These are phyloP conservation scores for Sugiyamaella paludigena DNA, from an alignment of 1,139 yeast genomes.

Conservation along the genomic window DNA sequence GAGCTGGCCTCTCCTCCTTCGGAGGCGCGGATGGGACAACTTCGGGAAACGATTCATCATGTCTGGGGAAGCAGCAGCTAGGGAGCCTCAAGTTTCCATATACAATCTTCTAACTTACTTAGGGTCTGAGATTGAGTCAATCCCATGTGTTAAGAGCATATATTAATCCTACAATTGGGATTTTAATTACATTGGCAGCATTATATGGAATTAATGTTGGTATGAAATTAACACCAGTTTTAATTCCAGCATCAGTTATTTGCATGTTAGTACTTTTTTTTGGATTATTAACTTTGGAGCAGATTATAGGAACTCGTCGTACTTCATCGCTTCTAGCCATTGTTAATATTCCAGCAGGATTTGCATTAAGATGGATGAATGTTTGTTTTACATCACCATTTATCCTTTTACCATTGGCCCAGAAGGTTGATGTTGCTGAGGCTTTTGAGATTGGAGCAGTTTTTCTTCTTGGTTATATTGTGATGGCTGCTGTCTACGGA, in stretches of 20 bases:
- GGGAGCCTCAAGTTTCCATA: too few species aligned
- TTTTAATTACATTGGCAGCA: slow-evolving; percentile 39
- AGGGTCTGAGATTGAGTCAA: slow-evolving; percentile 3
- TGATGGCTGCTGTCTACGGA: slow-evolving; percentile 51
- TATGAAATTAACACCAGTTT: slow-evolving; percentile 50
- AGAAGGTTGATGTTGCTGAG: slow-evolving; percentile 61
- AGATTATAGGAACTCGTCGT: slow-evolving; percentile 39
- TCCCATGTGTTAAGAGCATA: slow-evolving; percentile 13
- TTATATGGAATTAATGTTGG: slow-evolving; percentile 65
- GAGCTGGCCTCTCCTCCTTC: too few species aligned
- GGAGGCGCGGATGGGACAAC: too few species aligned
- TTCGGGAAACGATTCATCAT: too few species aligned
- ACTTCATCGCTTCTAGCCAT: slow-evolving; percentile 46
- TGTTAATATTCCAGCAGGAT: slow-evolving; percentile 65
- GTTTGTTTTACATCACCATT: slow-evolving; percentile 77
- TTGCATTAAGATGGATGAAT: slow-evolving; percentile 73
- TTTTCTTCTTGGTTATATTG: slow-evolving; percentile 60
- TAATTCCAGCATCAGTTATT: slow-evolving; percentile 73
- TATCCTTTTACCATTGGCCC: slow-evolving; percentile 64
- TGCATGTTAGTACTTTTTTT: slow-evolving; percentile 66
- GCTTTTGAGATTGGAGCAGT: slow-evolving; percentile 74
- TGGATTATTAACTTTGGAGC: slow-evolving; percentile 43
- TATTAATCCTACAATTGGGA: slow-evolving; percentile 20
- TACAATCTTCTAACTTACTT: too few species aligned
- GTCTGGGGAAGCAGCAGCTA: too few species aligned